Base-by-base conservation (phyloP, 2,329 filamentous ascomycete genomes). In the Fusarium secorum region DNA sequence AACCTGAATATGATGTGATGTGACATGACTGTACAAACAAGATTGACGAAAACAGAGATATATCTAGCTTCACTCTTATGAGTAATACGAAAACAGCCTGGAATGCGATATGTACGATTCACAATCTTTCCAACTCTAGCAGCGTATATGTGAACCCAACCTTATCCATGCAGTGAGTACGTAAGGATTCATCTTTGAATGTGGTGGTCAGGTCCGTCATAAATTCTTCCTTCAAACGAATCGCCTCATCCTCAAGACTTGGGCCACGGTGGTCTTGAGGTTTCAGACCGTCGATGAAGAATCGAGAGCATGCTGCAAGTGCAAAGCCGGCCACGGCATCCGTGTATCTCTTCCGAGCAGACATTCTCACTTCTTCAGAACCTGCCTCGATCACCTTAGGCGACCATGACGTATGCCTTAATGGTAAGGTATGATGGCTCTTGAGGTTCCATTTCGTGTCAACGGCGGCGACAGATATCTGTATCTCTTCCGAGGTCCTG, bases 251-350 rank as follows among this genome's bases (percentile, higher is more conserved):
- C 4, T 11, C 6, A 11, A 1, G 3, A 11, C 18, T 13, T 18
- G 5, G 1, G 3, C n/a, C 17, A 1, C 7, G 7, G 4, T 32
- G 4, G 1, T 0, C 28, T 8, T 39, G 7, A n/a, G 2, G 1
- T 11, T 26, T 39, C 1, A 58, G 28, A 9, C 30, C 35, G 1
- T 53, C 33, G 0, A 58, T 18, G 2, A 58, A 32, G 18, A 58
- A 39, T 11, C 3, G 55, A 0, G 26, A 15, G 3, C 13, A 39
- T 1, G 45, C 55, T n/a, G 55, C 55, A 3, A 58, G 28, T 10
- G 26, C 14, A 1, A 58, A 53, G 6, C 45, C 35, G 2, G 45
- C 11, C 3, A 58, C 33, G 4, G 13, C n/a, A n/a, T 26, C 4
- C 0, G 35, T 5, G 11, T 53, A 53, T n/a, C 7, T 32, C 3